Evolutionary conservation across 1,284 basidiomycete genomes (phyloP), one percentile per base, ranked within the genome.

Genomic region (Wallemia ichthyophaga): DNA sequence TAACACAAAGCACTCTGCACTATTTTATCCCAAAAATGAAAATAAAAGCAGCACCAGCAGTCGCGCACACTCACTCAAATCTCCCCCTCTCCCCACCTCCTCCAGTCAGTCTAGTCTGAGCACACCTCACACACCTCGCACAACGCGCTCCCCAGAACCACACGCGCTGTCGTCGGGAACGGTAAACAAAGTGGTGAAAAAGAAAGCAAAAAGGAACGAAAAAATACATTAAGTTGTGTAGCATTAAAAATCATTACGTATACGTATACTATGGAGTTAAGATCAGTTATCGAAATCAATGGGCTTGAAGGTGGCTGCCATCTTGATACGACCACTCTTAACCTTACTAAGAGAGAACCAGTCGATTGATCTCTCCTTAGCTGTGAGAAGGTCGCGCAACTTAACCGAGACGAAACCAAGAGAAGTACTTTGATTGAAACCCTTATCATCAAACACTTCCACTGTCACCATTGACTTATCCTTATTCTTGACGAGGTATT

Each of bases 301-400:
- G 1, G 92, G 89, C 71, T 94, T 95, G 88, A 91, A 99, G 64
- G 88, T 81, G 0, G 83, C 83, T 59, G 80, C 83, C 60, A 98
- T 68, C 60, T 89, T 76, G 33, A 98, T 66, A 66, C 82, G 82
- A 25, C 88, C 89, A 13, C 73, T 76, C 67, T 78, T 80, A 67
- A 80, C 82, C 53, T 78, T 76, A 13, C 15, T 25, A 59, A 99
- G 73, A 2, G 84, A 82, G 81, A 91, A 95, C 92, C 92, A 98
- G 70, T 95, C 91, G 64, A 82, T 78, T 53, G 72, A 78, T 74
- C 64, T 76, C 60, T 72, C 71, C 69, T 80, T 81, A 26, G 80
- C 78, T 53, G 77, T 74, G 57, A 99, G 73, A 58, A 98, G 70
- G 67, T 96, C 89, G 17, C 75, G 73, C 23, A 98, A 74, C 62